phyloP scores from a whole-genome alignment of 2,329 filamentous ascomycete genomes.

The Cercospora sesami region DNA sequence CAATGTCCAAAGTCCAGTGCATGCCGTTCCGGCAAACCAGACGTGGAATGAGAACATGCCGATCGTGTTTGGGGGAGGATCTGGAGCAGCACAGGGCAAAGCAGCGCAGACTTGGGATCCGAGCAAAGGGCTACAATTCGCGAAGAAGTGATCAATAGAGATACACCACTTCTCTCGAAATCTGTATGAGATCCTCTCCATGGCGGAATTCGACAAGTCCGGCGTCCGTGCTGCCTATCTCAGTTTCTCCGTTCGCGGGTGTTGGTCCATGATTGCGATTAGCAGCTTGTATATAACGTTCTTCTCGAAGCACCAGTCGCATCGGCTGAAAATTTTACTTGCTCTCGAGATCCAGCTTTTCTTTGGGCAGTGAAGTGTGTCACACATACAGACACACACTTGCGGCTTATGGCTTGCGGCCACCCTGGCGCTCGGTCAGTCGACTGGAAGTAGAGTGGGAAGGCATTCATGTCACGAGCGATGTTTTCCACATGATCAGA shows the following conservation, averaged over 20 bases:
- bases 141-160: constrained; percentile 20
- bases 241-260: background rate
- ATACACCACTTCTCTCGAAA: too few relatives aligned
- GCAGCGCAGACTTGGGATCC: constrained; percentile 32
- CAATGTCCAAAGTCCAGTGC: constrained; percentile 29
- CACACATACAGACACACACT: too few relatives aligned
- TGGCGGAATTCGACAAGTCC: too few relatives aligned
- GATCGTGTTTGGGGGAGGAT: constrained; percentile 35
- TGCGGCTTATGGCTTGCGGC: too few relatives aligned
- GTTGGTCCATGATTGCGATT: background rate
- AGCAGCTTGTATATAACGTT: background rate
- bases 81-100: background rate
- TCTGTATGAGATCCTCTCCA: too few relatives aligned
- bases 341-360: too few relatives aligned
- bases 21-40: constrained; percentile 19
- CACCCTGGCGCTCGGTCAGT: too few relatives aligned
- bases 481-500: too few relatives aligned
- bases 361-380: too few relatives aligned
- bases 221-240: background rate
- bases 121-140: constrained; percentile 33
- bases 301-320: background rate
- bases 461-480: too few relatives aligned
- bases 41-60: constrained; percentile 41
- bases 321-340: background rate
- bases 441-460: too few relatives aligned